Conservation (phyloP, 2,329 filamentous ascomycete species). For the Paraphaeosphaeria minitans region DNA sequence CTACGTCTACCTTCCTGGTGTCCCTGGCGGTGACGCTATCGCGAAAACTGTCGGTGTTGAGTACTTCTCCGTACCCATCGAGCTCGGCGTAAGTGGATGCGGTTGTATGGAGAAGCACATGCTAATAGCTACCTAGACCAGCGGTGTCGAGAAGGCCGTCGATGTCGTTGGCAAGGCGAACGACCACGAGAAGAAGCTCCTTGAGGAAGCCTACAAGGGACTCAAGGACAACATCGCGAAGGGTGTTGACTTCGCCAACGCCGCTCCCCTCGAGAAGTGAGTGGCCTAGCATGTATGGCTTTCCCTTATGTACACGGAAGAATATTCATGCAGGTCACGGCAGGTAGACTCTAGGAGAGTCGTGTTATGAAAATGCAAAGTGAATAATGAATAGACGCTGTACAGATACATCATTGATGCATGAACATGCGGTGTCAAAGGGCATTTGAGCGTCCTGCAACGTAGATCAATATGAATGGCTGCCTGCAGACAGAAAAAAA, state of each 20-base stretch:
- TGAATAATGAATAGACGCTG: slow-evolving; percentile 8
- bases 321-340: slow-evolving; percentile 15
- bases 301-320: not conserved
- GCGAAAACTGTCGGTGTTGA: slow-evolving; percentile 81
- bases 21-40: slow-evolving; percentile 85
- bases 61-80: slow-evolving; percentile 95
- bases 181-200: slow-evolving; percentile 86
- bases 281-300: slow-evolving; percentile 12
- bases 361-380: not conserved
- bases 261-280: slow-evolving; percentile 63
- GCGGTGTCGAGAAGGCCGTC: slow-evolving; percentile 82
- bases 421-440: not conserved
- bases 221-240: slow-evolving; percentile 94
- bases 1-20: slow-evolving; percentile 91
- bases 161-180: slow-evolving; percentile 79
- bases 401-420: slow-evolving; percentile 1
- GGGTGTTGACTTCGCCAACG: slow-evolving; percentile 86
- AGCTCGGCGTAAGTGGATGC: slow-evolving; percentile 81
- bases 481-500: not conserved
- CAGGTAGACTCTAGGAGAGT: slow-evolving; percentile 27
- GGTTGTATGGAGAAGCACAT: not conserved
- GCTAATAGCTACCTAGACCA: slow-evolving; percentile 60
- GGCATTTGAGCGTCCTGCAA: slow-evolving; percentile 6
- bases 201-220: slow-evolving; percentile 75
- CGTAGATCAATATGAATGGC: slow-evolving; percentile 1